Base-by-base conservation (phyloP, 805 yeast species). In the Pichia ethanolica region DNA sequence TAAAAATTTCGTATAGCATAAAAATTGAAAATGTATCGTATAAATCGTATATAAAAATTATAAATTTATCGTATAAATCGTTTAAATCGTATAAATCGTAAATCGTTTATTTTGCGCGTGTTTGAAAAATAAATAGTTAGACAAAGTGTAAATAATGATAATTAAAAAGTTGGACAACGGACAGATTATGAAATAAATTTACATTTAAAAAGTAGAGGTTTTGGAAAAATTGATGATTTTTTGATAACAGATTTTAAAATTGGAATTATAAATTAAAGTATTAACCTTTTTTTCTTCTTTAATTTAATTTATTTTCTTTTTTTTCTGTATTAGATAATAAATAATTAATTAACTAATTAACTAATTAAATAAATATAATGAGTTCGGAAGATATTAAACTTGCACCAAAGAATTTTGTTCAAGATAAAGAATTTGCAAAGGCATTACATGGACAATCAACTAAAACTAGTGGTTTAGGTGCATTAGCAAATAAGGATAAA, bases 371-470 rank as follows among this genome's bases (percentile, higher is more conserved):
- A 32, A 27, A 9, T 20, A 44, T 9, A 10, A 48, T 48, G 51
- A 45, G 48, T 41, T 27, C 51, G 13, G 46, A 46, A 35, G 43
- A 50, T 26, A 47, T 61, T 20, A 59, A 70, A 55, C 69, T 75
- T 27, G 80, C 80, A 4, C 74, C 74, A 52, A 83, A 81, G 68
- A 71, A 82, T 55, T 79, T 70, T 65, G 71, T 70, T 46, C 70
- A 72, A 57, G 93, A 85, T 68, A 72, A 78, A 57, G 76, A 82
- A 47, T 91, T 91, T 68, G 86, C 97, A 58, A 74, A 81, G 59
- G 87, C 91, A 36, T 70, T 91, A 66, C 97, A 91, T 67, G 97
- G 97, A 57, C 79, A 83, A 45, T 78, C 71, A 40, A 83, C 78
- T 59, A 65, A 78, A 50, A 77, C 75, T 59, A 71, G 81, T 37